Percentiles rank a stretch among this genome's conserved stretches.
Conservation (phyloP, 495 filamentous ascomycete species). For the Apodospora peruviana region DNA sequence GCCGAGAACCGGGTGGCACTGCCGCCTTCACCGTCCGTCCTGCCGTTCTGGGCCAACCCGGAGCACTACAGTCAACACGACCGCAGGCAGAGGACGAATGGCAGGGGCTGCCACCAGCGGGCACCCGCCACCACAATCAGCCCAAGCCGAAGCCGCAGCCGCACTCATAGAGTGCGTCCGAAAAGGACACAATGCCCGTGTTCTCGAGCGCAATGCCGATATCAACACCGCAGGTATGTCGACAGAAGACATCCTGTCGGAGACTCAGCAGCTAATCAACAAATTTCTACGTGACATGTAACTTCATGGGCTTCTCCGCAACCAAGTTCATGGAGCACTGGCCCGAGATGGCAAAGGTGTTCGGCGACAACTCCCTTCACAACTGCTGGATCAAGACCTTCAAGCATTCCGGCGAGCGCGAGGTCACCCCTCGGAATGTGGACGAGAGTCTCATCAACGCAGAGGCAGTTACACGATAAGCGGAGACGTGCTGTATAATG, state of each 20-base stretch:
- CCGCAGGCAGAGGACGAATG: too few species aligned
- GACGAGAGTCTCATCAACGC: conserved; percentile 33
- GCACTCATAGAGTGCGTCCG: conserved; percentile 58
- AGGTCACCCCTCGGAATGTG: conserved; percentile 33
- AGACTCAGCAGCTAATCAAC: not conserved
- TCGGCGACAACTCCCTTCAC: conserved; percentile 38
- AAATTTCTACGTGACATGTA: conserved; percentile 44
- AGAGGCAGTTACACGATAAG: too few species aligned
- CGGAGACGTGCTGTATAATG: too few species aligned
- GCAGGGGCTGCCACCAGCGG: too few species aligned
- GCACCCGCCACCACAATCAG: too few species aligned
- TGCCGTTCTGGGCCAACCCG: too few species aligned
- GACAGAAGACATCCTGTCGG: not conserved
- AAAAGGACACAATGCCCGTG: conserved; percentile 56
- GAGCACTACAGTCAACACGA: too few species aligned
- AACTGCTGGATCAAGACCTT: conserved; percentile 46
- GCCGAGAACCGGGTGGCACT: too few species aligned
- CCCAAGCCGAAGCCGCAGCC: too few species aligned
- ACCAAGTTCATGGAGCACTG: conserved; percentile 50
- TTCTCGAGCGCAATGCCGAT: conserved; percentile 46
- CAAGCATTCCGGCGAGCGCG: conserved; percentile 45
- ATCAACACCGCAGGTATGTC: conserved; percentile 33
- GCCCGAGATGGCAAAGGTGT: conserved; percentile 48
- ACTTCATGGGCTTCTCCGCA: conserved; percentile 46
- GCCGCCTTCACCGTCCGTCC: too few species aligned